Evolutionary conservation across 768 basidiomycete genomes (phyloP).

Genomic region (Suillus cothurnatus): DNA sequence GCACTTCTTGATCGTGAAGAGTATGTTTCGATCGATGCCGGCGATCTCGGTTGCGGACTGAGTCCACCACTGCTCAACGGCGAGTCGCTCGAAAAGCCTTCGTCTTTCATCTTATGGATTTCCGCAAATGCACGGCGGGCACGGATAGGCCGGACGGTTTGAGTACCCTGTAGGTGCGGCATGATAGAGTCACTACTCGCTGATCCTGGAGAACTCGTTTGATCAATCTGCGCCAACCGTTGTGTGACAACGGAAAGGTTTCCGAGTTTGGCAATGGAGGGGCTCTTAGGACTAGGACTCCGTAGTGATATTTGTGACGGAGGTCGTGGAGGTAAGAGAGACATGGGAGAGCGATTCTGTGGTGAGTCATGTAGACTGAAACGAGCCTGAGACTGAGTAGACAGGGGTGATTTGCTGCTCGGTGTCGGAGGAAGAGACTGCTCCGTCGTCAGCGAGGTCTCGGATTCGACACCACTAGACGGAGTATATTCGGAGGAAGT

Average conservation of each 20-base stretch:
- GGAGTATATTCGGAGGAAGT: constrained; percentile 29
- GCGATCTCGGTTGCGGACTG: neutral
- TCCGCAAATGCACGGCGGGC: constrained; percentile 22
- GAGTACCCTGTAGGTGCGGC: constrained; percentile 28
- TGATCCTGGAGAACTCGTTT: constrained; percentile 23
- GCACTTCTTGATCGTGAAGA: constrained; percentile 25
- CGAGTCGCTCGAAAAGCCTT: constrained; percentile 2
- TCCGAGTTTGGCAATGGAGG: constrained; percentile 64
- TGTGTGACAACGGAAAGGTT: constrained; percentile 66
- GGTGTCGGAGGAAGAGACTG: constrained; percentile 27
- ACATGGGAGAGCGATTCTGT: constrained; percentile 12
- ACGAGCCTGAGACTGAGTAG: constrained; percentile 13
- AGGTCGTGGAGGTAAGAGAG: constrained; percentile 25
- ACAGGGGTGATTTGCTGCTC: constrained; percentile 28
- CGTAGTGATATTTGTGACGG: constrained; percentile 25
- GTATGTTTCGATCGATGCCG: constrained; percentile 7
- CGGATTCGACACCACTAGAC: constrained; percentile 23
- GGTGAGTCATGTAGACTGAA: neutral
- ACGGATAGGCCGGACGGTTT: constrained; percentile 14
- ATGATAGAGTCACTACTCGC: constrained; percentile 11
- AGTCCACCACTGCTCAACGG: neutral
- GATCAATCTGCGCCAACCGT: constrained; percentile 63
- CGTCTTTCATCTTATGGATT: constrained; percentile 28
- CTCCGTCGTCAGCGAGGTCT: constrained; percentile 1
- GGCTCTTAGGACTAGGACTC: constrained; percentile 43